phyloP scores from a whole-genome alignment of 768 basidiomycete species.

The Tricholoma saponaceum region DNA sequence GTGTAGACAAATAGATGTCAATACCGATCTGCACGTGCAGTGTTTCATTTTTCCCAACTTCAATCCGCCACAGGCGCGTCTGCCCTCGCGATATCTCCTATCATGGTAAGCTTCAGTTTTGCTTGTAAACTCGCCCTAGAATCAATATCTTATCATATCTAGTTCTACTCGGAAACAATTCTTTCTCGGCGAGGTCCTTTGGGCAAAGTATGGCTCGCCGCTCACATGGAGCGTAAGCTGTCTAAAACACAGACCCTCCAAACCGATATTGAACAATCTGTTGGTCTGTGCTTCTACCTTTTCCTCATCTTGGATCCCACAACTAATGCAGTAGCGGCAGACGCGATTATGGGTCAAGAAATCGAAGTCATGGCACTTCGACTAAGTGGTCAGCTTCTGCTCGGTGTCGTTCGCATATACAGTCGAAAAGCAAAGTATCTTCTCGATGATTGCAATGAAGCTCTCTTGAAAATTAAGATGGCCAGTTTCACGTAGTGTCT shows the following conservation, averaged over 20 bases:
- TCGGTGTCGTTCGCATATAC: slow-evolving; percentile 97
- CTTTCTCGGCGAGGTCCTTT: slow-evolving; percentile 90
- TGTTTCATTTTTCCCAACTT: slow-evolving; percentile 14
- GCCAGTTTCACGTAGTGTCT: slow-evolving; percentile 33
- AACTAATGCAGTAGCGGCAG: slow-evolving; percentile 28
- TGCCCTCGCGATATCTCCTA: slow-evolving; percentile 15
- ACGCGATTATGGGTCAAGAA: slow-evolving; percentile 93
- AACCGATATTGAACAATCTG: slow-evolving; percentile 92
- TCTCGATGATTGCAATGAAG: slow-evolving; percentile 96
- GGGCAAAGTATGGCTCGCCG: slow-evolving; percentile 98
- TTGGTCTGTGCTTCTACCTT: slow-evolving; percentile 50
- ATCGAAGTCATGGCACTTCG: slow-evolving; percentile 91
- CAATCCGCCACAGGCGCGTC: slow-evolving; percentile 21
- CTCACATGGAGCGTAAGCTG: slow-evolving; percentile 97
- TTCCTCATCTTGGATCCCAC: neutral
- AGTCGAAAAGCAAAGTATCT: slow-evolving; percentile 97
- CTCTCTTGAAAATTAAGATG: slow-evolving; percentile 92
- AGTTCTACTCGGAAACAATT: slow-evolving; percentile 95
- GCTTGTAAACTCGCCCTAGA: neutral
- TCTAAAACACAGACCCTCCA: slow-evolving; percentile 93
- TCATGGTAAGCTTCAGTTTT: slow-evolving; percentile 23
- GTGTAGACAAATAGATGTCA: slow-evolving; percentile 11
- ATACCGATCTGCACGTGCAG: slow-evolving; percentile 12
- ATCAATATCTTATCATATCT: slow-evolving; percentile 9
- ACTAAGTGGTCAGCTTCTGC: slow-evolving; percentile 91